A percentile compares a stretch with the other conserved stretches of the same genome.
phyloP scores from a whole-genome alignment of 169 alveolate species.

The Cryptosporidium ryanae region DNA sequence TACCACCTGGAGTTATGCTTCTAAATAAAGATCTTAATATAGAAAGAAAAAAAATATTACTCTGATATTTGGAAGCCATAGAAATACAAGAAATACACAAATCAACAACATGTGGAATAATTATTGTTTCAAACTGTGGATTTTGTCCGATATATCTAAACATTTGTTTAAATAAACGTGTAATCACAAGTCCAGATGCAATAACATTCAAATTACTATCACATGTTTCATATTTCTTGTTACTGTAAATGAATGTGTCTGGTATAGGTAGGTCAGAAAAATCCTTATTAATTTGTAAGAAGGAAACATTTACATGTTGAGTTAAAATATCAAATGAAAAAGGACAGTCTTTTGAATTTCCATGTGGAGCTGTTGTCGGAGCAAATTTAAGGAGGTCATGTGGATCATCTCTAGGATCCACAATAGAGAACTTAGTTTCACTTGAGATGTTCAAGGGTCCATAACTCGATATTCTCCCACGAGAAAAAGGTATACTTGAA shows the following conservation, averaged over 20 bases:
- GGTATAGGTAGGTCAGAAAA: conserved; percentile 53
- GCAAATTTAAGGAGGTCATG: conserved; percentile 54
- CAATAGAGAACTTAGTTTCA: neutral
- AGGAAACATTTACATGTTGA: conserved; percentile 55
- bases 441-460: neutral
- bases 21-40: conserved; percentile 54
- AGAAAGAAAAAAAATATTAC: conserved; percentile 38
- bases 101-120: conserved; percentile 53
- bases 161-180: conserved; percentile 56
- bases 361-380: conserved; percentile 75
- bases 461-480: conserved; percentile 60
- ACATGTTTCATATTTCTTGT: neutral
- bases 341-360: conserved; percentile 48
- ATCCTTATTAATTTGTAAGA: conserved; percentile 32
- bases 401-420: conserved; percentile 75
- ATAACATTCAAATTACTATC: conserved; percentile 10
- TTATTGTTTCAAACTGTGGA: conserved; percentile 66
- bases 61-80: conserved; percentile 55
- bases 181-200: conserved; percentile 57
- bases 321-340: conserved; percentile 71
- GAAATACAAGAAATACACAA: conserved; percentile 48
- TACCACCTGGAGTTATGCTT: conserved; percentile 75
- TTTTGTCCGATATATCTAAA: conserved; percentile 71
- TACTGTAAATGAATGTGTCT: conserved; percentile 47
- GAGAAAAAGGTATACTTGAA: conserved; percentile 59